A percentile compares a stretch with the other conserved stretches of the same genome.
Evolutionary conservation across 2,329 filamentous ascomycete species (phyloP).

Genomic region (Ascochyta viciae-villosae): DNA sequence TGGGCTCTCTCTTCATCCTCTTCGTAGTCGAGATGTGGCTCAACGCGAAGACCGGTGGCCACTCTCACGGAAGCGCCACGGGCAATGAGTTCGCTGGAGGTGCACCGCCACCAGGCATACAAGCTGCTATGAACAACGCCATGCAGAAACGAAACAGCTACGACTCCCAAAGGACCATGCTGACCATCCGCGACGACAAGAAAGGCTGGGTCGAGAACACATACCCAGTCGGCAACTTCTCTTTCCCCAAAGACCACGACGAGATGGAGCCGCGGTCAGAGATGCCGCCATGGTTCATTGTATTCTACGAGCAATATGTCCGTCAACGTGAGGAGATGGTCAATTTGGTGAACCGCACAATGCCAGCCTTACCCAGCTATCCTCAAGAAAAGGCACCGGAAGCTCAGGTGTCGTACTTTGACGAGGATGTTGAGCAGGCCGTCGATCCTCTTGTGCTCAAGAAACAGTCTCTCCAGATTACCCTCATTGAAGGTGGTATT

Average conservation of each 20-base stretch:
- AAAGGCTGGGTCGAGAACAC: slow-evolving; percentile 43
- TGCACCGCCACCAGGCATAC: slow-evolving; percentile 29
- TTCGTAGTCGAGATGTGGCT: slow-evolving; percentile 70
- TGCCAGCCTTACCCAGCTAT: slow-evolving; percentile 42
- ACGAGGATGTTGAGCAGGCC: slow-evolving; percentile 45
- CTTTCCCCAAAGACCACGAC: slow-evolving; percentile 35
- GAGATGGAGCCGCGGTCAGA: slow-evolving; percentile 45
- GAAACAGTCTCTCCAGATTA: slow-evolving; percentile 51
- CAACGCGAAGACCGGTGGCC: slow-evolving; percentile 65
- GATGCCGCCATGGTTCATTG: slow-evolving; percentile 69
- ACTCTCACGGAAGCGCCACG: slow-evolving; percentile 65
- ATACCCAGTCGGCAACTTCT: slow-evolving; percentile 40
- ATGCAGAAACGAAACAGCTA: slow-evolving; percentile 43
- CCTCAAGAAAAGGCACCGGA: slow-evolving; percentile 31
- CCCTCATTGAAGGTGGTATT: slow-evolving; percentile 65
- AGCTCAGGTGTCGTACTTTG: slow-evolving; percentile 43
- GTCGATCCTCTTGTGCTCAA: slow-evolving; percentile 49
- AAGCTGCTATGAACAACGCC: slow-evolving; percentile 41
- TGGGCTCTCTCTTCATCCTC: slow-evolving; percentile 66
- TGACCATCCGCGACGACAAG: slow-evolving; percentile 43
- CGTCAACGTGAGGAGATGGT: slow-evolving; percentile 67
- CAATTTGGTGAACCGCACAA: slow-evolving; percentile 57
- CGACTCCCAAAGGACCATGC: slow-evolving; percentile 46
- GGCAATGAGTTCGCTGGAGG: slow-evolving; percentile 49
- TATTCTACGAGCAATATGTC: slow-evolving; percentile 69